These are phyloP conservation scores for Chalciporus sphaerocephalus DNA, from an alignment of 768 basidiomycete genomes.

Conservation along the genomic window DNA sequence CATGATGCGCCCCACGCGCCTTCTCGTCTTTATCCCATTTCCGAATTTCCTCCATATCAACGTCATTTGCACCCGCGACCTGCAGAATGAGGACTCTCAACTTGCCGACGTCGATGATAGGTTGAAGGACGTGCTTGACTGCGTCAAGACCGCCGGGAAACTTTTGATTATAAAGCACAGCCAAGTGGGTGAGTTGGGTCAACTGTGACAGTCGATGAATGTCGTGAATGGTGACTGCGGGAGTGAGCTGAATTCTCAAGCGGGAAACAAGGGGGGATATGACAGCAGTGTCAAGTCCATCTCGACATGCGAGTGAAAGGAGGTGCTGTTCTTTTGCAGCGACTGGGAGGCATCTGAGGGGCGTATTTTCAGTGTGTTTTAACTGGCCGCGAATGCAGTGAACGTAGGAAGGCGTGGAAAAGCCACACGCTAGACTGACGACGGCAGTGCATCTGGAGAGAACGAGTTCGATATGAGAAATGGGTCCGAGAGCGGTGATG, in stretches of 20 bases:
- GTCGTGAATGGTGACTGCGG: slow-evolving; percentile 4
- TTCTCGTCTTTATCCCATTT: slow-evolving; percentile 5
- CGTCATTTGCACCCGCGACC: slow-evolving; percentile 6
- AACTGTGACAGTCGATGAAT: slow-evolving; percentile 11
- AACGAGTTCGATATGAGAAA: slow-evolving; percentile 29
- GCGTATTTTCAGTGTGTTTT: neutral
- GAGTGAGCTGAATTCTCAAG: slow-evolving; percentile 32
- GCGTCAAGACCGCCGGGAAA: neutral
- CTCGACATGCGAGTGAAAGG: slow-evolving; percentile 32
- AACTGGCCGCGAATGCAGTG: slow-evolving; percentile 3
- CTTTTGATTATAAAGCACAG: slow-evolving; percentile 7
- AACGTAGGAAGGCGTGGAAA: slow-evolving; percentile 28
- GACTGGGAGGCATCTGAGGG: slow-evolving; percentile 1
- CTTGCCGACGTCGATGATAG: slow-evolving; percentile 4
- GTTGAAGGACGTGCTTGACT: slow-evolving; percentile 3
- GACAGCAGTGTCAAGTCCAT: slow-evolving; percentile 33
- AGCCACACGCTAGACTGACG: slow-evolving; percentile 34
- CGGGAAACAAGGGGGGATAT: slow-evolving; percentile 31
- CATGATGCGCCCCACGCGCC: neutral
- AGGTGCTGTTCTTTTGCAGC: slow-evolving; percentile 32
- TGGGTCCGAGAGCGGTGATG: slow-evolving; percentile 35
- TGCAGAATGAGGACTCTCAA: slow-evolving; percentile 9
- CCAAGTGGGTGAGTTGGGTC: slow-evolving; percentile 14
- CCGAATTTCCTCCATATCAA: slow-evolving; percentile 6
- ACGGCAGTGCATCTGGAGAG: slow-evolving; percentile 31